phyloP scores from a whole-genome alignment of 768 basidiomycete genomes.

The Sporobolomyces pararoseus region DNA sequence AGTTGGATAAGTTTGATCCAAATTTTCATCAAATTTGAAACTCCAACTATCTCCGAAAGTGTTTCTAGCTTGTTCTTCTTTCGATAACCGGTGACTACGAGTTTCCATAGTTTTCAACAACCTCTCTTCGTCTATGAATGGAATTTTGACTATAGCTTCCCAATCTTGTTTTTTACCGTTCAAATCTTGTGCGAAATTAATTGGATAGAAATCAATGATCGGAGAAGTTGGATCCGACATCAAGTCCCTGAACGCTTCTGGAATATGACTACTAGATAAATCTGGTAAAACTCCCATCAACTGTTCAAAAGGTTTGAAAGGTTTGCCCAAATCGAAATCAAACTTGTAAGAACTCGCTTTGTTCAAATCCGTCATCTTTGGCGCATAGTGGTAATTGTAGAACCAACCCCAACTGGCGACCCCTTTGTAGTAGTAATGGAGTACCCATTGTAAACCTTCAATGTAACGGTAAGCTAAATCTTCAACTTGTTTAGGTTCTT shows the following conservation, averaged over 20 bases:
- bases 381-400: conserved; percentile 96
- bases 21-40: conserved; percentile 65
- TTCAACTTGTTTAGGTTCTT: conserved; percentile 62
- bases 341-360: conserved; percentile 75
- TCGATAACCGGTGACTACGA: conserved; percentile 53
- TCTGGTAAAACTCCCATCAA: conserved; percentile 95
- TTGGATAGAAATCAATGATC: conserved; percentile 90
- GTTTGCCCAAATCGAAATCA: conserved; percentile 75
- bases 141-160: conserved; percentile 98
- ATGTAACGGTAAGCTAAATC: conserved; percentile 74
- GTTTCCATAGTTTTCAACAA: conserved; percentile 73
- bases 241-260: conserved; percentile 78
- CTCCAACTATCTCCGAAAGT: conserved; percentile 70
- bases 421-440: conserved; percentile 97
- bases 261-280: conserved; percentile 84
- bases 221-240: conserved; percentile 81
- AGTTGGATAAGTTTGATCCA: conserved; percentile 69
- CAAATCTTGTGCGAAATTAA: conserved; percentile 83
- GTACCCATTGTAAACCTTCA: conserved; percentile 96
- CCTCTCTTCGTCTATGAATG: conserved; percentile 82
- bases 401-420: conserved; percentile 99
- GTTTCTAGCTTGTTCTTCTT: conserved; percentile 73
- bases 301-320: conserved; percentile 91
- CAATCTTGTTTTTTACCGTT: conserved; percentile 99
- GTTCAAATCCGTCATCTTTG: conserved; percentile 78